A percentile compares a stretch with the other conserved stretches of the same genome.
phyloP scores from a whole-genome alignment of 257 asterid genomes.

The Solanum infundibuliforme region DNA sequence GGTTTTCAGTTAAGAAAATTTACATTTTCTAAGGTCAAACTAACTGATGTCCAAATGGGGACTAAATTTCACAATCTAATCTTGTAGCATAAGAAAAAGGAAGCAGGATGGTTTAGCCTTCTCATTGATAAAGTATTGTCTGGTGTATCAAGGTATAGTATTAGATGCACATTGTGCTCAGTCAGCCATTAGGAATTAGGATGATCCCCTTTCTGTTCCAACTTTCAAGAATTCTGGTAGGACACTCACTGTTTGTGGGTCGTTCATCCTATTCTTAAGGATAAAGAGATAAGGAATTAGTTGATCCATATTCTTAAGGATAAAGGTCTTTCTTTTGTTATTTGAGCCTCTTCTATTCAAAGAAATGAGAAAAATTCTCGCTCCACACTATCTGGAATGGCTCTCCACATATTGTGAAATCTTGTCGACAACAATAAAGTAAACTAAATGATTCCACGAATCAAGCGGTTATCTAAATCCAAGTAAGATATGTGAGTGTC shows the following conservation, averaged over 20 bases:
- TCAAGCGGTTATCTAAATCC: background rate
- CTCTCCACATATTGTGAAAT: background rate
- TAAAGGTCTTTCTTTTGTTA: background rate
- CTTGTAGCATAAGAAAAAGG: background rate
- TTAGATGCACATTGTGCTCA: background rate
- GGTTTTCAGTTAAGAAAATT: background rate
- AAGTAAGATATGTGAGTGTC: background rate
- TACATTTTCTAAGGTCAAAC: background rate
- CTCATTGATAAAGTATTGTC: background rate
- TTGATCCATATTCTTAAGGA: too few species aligned
- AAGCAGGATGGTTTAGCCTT: background rate
- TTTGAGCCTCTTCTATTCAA: background rate
- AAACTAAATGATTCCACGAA: background rate
- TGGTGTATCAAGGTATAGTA: background rate
- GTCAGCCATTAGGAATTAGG: background rate
- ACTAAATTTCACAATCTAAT: background rate
- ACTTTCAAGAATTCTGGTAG: background rate
- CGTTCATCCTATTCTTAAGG: background rate
- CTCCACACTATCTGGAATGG: background rate
- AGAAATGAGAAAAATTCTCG: background rate
- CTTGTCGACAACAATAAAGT: background rate
- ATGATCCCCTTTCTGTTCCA: background rate
- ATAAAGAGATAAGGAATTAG: too few species aligned
- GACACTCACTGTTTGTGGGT: background rate
- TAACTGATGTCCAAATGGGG: background rate